phyloP scores from a whole-genome alignment of 768 basidiomycete species.

The Auricularia cornea region DNA sequence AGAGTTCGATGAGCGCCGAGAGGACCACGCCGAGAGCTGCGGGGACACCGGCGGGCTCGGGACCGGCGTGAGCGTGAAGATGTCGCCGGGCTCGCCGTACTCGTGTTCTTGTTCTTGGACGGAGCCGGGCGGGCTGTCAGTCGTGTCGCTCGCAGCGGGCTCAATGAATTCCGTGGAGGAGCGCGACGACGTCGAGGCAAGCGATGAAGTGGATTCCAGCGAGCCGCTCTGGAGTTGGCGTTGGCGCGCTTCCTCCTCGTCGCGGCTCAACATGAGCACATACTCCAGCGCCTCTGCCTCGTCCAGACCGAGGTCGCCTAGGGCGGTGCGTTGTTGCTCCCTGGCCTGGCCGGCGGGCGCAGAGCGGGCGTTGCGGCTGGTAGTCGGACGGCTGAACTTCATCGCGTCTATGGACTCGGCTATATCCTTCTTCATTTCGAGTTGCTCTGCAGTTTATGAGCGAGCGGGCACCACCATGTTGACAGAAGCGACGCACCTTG shows the following conservation, averaged over 20 bases:
- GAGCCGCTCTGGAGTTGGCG: neutral
- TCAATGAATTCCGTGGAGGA: neutral
- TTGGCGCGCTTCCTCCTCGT: slow-evolving; percentile 41
- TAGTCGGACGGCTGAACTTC: slow-evolving; percentile 34
- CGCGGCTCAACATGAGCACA: slow-evolving; percentile 74
- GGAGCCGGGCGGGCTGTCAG: neutral
- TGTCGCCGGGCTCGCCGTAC: neutral
- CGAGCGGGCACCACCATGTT: neutral
- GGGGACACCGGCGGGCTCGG: slow-evolving; percentile 3
- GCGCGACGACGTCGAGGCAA: neutral
- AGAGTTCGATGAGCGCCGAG: slow-evolving; percentile 14
- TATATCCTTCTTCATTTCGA: slow-evolving; percentile 56
- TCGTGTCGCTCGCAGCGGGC: neutral
- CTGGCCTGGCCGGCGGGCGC: slow-evolving; percentile 38
- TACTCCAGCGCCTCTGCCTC: slow-evolving; percentile 75
- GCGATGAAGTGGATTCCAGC: too few relatives aligned
- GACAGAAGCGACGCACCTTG: slow-evolving; percentile 24
- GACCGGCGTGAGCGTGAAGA: slow-evolving; percentile 1
- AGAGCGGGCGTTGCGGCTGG: slow-evolving; percentile 30
- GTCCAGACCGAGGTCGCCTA: slow-evolving; percentile 59
- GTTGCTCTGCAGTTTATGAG: slow-evolving; percentile 37
- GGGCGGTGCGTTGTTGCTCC: slow-evolving; percentile 48
- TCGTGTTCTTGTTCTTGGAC: neutral
- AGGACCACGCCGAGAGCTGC: slow-evolving; percentile 10
- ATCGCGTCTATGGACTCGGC: slow-evolving; percentile 35